A percentile compares a stretch with the other conserved stretches of the same genome.
These are phyloP conservation scores for Corylus heterophylla DNA, from an alignment of 306 rosid genomes.

Conservation along the genomic window DNA sequence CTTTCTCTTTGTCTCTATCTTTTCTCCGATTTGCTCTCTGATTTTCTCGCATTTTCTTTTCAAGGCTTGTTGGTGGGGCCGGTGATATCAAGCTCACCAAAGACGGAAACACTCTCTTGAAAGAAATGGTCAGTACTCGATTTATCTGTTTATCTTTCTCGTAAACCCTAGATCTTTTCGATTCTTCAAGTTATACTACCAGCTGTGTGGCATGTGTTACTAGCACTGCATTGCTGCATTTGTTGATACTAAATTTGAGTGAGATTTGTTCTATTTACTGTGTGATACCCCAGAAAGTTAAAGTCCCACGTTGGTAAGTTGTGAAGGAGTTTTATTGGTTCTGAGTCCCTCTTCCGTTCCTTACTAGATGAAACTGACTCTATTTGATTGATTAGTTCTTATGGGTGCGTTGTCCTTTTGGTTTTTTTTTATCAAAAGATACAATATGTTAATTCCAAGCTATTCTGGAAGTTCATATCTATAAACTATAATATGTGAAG, in stretches of 20 bases:
- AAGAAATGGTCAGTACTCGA: slow-evolving; percentile 70
- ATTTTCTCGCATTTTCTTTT: not conserved
- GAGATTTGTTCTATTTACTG: not conserved
- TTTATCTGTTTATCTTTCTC: not conserved
- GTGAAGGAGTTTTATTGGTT: too few relatives aligned
- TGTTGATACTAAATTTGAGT: not conserved
- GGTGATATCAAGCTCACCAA: slow-evolving; percentile 97
- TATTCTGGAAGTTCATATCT: not conserved
- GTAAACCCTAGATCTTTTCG: slow-evolving; percentile 25
- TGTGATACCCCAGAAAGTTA: too few relatives aligned
- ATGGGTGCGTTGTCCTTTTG: too few relatives aligned
- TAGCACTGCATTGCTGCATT: not conserved
- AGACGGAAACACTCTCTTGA: slow-evolving; percentile 93
- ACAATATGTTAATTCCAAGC: not conserved
- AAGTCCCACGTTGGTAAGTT: too few relatives aligned
- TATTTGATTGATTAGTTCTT: too few relatives aligned
- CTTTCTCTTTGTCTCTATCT: not conserved
- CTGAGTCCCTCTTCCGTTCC: too few relatives aligned
- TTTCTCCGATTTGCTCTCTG: not conserved
- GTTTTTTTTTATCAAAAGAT: too few relatives aligned
- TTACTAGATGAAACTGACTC: too few relatives aligned
- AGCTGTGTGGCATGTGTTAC: not conserved
- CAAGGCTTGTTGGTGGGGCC: slow-evolving; percentile 95
- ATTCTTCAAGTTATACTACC: not conserved
- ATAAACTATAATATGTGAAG: not conserved